Base-by-base conservation (phyloP, 257 asterid species). In the Apocynum venetum region DNA sequence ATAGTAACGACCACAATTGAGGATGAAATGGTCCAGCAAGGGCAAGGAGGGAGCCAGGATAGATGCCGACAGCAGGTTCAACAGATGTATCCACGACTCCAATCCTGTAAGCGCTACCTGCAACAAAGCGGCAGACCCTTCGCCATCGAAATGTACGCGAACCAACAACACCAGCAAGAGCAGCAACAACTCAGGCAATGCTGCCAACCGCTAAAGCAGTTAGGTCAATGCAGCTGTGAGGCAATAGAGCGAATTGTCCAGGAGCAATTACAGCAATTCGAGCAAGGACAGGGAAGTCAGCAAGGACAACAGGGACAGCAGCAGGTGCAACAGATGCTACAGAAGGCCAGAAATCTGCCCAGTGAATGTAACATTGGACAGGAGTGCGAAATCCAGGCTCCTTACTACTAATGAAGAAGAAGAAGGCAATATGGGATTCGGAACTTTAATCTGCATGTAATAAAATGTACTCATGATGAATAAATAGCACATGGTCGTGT, bases 1-100 rank as follows among this genome's bases (percentile, higher is more conserved):
- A 86, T 83, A 48, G 75, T 80, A 83, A 85, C 89, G 61, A 82
- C 86, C 20, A 35, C 79, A 4, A 8, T 77, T 44, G 79, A 80
- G 6, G 89, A 88, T 0, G 88, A 81, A 8, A 43, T 6, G 6
- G 75, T 67, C 59, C 83, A 46, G 0, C 13, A 71, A 2, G 12
- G 35, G 6, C 19, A 6, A 35, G 69, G 56, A 5, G 4, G 15
- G 38, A 48, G 76, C n/a, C 61, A 66, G n/a, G 82, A 57, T 40
- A 84, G 78, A 73, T 86, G 92, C 85, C 74, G 51, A 8, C 76
- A 52, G 55, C 88, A 85, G 80, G 1, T 88, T 53, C 87, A 83
- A 83, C 85, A 85, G 47, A 87, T 75, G 87, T 77, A 80, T 13
- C 79, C 79, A 2, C 82, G 38, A 15, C 82, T 86, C 83, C 78